These are phyloP conservation scores for Kurtzmaniella cleridarum DNA, from an alignment of 805 yeast genomes.

Conservation along the genomic window DNA sequence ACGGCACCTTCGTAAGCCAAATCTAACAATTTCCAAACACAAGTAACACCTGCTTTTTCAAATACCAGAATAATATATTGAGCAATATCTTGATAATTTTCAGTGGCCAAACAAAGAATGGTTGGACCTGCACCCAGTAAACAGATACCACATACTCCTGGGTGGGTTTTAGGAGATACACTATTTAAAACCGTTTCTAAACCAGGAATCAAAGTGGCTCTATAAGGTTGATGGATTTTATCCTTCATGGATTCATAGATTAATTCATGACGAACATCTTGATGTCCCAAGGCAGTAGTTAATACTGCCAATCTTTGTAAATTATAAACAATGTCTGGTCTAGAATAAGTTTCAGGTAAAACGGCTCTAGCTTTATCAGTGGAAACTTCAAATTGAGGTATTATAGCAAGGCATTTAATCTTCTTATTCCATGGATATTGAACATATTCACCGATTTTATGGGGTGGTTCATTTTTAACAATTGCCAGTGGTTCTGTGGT, in stretches of 20 bases:
- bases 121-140: conserved; percentile 98
- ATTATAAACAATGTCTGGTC: conserved; percentile 84
- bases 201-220: conserved; percentile 89
- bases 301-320: conserved; percentile 89
- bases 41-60: conserved; percentile 56
- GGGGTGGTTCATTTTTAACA: conserved; percentile 55
- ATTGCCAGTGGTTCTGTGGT: conserved; percentile 53
- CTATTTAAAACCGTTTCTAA: conserved; percentile 71
- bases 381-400: conserved; percentile 91
- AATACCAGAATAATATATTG: conserved; percentile 66
- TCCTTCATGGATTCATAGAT: conserved; percentile 97
- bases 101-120: conserved; percentile 87
- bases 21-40: conserved; percentile 79
- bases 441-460: conserved; percentile 81
- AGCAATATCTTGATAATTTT: conserved; percentile 80
- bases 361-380: conserved; percentile 91
- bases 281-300: conserved; percentile 85
- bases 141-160: conserved; percentile 89
- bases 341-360: conserved; percentile 71
- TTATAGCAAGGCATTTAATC: conserved; percentile 83
- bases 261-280: conserved; percentile 74
- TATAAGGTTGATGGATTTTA: conserved; percentile 94
- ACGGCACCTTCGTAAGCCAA: conserved; percentile 86
- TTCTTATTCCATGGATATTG: conserved; percentile 77
- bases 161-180: conserved; percentile 76